A percentile compares a stretch with the other conserved stretches of the same genome.
Evolutionary conservation across 2,329 filamentous ascomycete species (phyloP).

Genomic region (Ophiocordyceps camponoti-rufipedis): DNA sequence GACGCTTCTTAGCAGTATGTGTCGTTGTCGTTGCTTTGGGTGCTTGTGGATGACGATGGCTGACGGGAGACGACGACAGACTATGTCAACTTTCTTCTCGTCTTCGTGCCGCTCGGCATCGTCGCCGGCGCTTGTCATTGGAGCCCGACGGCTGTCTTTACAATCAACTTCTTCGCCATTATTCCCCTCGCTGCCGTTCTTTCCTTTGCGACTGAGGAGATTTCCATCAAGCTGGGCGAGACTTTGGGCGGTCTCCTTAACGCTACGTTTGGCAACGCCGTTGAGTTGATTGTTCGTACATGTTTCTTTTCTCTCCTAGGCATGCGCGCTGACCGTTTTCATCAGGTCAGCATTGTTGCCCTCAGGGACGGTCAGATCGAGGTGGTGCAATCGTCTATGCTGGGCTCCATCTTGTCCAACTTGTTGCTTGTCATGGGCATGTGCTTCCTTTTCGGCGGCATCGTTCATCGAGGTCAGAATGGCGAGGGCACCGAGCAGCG

Average conservation of each 20-base stretch:
- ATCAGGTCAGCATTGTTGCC: conserved; percentile 81
- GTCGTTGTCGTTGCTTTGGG: too few relatives aligned
- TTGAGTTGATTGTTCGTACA: conserved; percentile 51
- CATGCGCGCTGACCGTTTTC: not conserved
- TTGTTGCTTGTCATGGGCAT: conserved; percentile 72
- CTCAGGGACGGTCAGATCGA: conserved; percentile 72
- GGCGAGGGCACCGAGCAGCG: conserved; percentile 46
- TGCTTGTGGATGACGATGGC: conserved; percentile 4
- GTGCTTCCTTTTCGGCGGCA: conserved; percentile 61
- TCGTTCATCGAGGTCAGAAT: conserved; percentile 38
- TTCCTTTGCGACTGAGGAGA: conserved; percentile 63
- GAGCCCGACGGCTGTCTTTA: conserved; percentile 50
- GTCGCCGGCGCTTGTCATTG: conserved; percentile 42
- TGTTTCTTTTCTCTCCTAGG: not conserved
- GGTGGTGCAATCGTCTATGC: conserved; percentile 95
- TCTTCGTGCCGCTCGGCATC: conserved; percentile 59
- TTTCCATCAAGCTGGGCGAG: conserved; percentile 53
- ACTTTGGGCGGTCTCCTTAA: conserved; percentile 58
- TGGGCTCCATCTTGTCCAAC: conserved; percentile 89
- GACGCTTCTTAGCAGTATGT: conserved; percentile 38
- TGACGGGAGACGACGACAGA: conserved; percentile 14
- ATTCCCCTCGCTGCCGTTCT: conserved; percentile 57
- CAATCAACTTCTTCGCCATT: conserved; percentile 67
- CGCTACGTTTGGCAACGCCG: conserved; percentile 63
- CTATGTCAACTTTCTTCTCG: conserved; percentile 51